Conservation (phyloP, 352 stramenopile genomes). For the Pythium volutum region DNA sequence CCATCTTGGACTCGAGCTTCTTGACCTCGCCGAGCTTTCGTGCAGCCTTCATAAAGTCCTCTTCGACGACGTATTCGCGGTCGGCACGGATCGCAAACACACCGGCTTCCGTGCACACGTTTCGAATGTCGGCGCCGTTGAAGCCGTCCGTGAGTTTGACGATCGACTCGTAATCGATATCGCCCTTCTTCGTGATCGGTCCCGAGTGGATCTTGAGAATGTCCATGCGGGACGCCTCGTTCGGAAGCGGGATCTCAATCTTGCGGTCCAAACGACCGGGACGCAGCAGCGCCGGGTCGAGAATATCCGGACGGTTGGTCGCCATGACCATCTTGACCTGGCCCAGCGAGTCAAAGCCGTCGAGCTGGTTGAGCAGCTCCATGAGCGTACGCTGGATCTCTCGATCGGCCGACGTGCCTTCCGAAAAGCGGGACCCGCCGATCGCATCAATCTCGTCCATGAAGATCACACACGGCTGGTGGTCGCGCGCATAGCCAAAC, state of each 20-base stretch:
- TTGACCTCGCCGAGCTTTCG: conserved; percentile 99
- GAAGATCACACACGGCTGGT: conserved; percentile 99
- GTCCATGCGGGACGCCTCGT: conserved; percentile 97
- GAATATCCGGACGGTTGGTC: conserved; percentile 99
- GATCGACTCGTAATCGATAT: conserved; percentile 99
- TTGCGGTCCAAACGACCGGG: conserved; percentile 98
- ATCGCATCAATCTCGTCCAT: conserved; percentile 99
- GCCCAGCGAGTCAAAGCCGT: conserved; percentile 98
- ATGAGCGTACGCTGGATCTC: conserved; percentile 99
- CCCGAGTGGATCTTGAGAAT: conserved; percentile 99
- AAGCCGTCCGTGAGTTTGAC: conserved; percentile 99
- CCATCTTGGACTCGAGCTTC: conserved; percentile 99
- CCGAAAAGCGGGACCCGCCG: conserved; percentile 95
- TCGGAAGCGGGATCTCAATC: conserved; percentile 99
- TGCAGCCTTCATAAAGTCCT: conserved; percentile 99
- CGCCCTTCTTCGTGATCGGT: conserved; percentile 98
- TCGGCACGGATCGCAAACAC: conserved; percentile 99
- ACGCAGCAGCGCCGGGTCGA: conserved; percentile 97
- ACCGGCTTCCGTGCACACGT: conserved; percentile 96
- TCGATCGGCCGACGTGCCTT: conserved; percentile 94
- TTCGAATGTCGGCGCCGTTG: conserved; percentile 99
- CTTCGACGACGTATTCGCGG: conserved; percentile 98
- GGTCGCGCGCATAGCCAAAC: conserved; percentile 96
- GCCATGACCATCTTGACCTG: conserved; percentile 99
- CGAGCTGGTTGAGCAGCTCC: conserved; percentile 99